These are phyloP conservation scores for Neurospora sp. DNA, from an alignment of 2,329 filamentous ascomycete species.

Conservation along the genomic window DNA sequence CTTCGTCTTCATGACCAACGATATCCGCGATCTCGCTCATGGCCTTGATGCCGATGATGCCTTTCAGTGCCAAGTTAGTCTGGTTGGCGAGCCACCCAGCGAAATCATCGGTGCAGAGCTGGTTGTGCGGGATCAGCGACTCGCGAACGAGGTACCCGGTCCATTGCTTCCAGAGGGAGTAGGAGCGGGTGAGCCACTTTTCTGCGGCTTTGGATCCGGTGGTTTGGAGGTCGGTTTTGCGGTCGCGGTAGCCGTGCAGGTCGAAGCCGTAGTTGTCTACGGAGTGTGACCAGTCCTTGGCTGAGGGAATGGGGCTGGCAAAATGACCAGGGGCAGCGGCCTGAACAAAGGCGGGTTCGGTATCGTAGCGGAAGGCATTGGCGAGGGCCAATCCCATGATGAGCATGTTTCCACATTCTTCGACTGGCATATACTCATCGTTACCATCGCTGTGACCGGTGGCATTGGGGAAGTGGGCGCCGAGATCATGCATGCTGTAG, in stretches of 20 bases:
- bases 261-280: slow-evolving; percentile 20
- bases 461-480: slow-evolving; percentile 64
- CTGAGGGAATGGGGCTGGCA: slow-evolving; percentile 4
- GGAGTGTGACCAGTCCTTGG: slow-evolving; percentile 8
- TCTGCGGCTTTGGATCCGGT: slow-evolving; percentile 15
- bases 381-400: slow-evolving; percentile 71
- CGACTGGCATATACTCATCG: slow-evolving; percentile 68
- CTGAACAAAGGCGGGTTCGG: slow-evolving; percentile 40
- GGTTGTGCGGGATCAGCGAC: slow-evolving; percentile 55
- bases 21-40: slow-evolving; percentile 60
- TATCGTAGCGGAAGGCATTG: slow-evolving; percentile 60
- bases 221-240: background rate
- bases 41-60: slow-evolving; percentile 68
- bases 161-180: slow-evolving; percentile 59
- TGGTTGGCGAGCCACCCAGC: slow-evolving; percentile 62
- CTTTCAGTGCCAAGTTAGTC: slow-evolving; percentile 68
- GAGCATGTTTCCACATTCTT: slow-evolving; percentile 67
- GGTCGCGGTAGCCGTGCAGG: background rate
- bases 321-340: background rate
- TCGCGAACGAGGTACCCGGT: slow-evolving; percentile 63
- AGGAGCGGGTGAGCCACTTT: slow-evolving; percentile 37
- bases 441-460: slow-evolving; percentile 61
- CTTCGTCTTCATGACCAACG: slow-evolving; percentile 40
- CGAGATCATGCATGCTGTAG: slow-evolving; percentile 71
- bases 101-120: slow-evolving; percentile 67